Evolutionary conservation across 495 filamentous ascomycete species (phyloP), one percentile per base, ranked within the genome.

Genomic region (Aspergillus avenaceus): DNA sequence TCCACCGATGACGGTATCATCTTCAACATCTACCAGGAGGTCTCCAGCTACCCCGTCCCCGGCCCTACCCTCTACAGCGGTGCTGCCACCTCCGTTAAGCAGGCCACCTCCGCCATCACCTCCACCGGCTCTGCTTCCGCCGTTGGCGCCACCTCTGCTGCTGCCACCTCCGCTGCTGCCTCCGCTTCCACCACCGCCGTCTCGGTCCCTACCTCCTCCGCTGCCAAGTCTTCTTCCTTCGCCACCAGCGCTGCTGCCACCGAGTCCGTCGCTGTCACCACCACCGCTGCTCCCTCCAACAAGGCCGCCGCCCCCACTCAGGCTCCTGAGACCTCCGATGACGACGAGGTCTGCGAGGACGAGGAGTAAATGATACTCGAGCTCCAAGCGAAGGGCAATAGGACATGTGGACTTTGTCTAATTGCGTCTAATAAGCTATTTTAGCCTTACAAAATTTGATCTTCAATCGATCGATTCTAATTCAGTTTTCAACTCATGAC

Each of bases 11-110:
- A 79, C 0, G 81, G 84, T 46, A 77, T 87, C 54, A 31, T 75
- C 41, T 72, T 84, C 58, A 77, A 82, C 62, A 79, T 84, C 58
- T 84, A 82, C 67, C 60, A 59, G 12, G 53, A 58, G 18, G 50
- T 73, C 19, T 53, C 67, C 8, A 53, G 52, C 24, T 80, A 80
- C 55, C 67, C 64, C 11, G 70, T 78, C 14, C 76, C 76, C 8
- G 75, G 77, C 1, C 76, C 75, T 7, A 47, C 55, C 19, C 52
- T 71, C 8, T 75, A 64, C 47, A 52, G 31, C 26, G 63, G 59
- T 11, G 61, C 54, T 24, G 49, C 52, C 16, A 38, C 34, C 21
- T 37, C 50, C 32, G 37, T 54, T 45, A 43, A 37, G 14, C 55
- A 61, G 47, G 27, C 49, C 37, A 56, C 42, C 32, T 63, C 60